Percentiles rank a stretch among this genome's conserved stretches.
phyloP scores from a whole-genome alignment of 2,329 filamentous ascomycete species.

The Chaetomiaceae sp. region DNA sequence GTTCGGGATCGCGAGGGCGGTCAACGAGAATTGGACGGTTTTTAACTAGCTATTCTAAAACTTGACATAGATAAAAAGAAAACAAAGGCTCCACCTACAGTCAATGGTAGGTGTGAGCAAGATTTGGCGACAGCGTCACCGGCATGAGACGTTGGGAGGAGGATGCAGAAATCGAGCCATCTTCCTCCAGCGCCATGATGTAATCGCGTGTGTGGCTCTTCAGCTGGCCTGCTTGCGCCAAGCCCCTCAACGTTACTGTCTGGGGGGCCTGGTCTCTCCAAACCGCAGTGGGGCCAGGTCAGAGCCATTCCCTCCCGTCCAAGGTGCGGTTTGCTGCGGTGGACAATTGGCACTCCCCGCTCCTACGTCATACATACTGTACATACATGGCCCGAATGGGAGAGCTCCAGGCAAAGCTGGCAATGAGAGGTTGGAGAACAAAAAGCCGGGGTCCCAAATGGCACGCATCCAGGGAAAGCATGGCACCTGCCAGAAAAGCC shows the following conservation, averaged over 20 bases:
- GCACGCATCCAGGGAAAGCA: conserved; percentile 9
- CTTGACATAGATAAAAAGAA: no score
- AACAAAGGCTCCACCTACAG: no score
- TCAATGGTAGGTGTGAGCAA: not conserved
- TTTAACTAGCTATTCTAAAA: no score
- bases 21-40: no score
- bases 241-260: conserved; percentile 1
- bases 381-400: conserved; percentile 8
- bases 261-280: not conserved
- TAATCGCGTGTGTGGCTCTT: conserved; percentile 3
- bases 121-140: not conserved
- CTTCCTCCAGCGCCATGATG: conserved; percentile 10
- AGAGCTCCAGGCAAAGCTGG: not conserved
- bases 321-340: no score
- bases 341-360: conserved; percentile 1
- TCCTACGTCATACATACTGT: conserved; percentile 23
- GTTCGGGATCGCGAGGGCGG: no score
- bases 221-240: not conserved
- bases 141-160: not conserved
- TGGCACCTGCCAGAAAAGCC: conserved; percentile 1
- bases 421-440: not conserved
- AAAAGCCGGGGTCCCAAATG: no score
- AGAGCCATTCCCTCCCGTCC: no score
- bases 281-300: conserved; percentile 1
- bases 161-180: not conserved